Conservation (phyloP, 1,284 basidiomycete species). For the Trichosporon sp. region DNA sequence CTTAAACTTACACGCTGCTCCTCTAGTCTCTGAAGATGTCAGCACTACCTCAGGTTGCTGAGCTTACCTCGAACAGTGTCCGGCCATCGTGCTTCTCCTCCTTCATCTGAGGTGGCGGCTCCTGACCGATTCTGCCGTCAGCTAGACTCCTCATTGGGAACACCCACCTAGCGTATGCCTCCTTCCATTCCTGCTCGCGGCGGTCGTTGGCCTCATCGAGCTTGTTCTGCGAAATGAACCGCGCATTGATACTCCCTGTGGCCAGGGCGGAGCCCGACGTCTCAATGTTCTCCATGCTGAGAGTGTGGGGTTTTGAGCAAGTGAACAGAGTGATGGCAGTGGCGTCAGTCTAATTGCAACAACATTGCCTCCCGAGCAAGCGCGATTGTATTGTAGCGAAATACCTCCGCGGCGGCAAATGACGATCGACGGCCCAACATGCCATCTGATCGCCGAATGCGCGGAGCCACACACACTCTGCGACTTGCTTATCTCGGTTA, state of each 20-base stretch:
- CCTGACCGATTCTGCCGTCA: conserved; percentile 64
- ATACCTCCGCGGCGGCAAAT: neutral
- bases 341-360: neutral
- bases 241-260: conserved; percentile 36
- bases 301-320: neutral
- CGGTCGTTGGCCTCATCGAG: conserved; percentile 69
- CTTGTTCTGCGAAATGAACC: conserved; percentile 63
- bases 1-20: conserved; percentile 63
- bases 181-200: conserved; percentile 83
- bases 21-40: conserved; percentile 35
- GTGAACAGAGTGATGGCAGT: no score
- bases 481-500: neutral
- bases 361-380: neutral
- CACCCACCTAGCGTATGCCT: conserved; percentile 75
- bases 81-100: conserved; percentile 66
- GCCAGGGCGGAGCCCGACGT: conserved; percentile 21
- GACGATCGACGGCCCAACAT: neutral
- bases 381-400: neutral
- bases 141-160: neutral
- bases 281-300: conserved; percentile 17
- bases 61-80: conserved; percentile 77
- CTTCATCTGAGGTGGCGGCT: conserved; percentile 66
- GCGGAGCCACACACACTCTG: neutral
- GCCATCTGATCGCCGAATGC: neutral
- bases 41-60: conserved; percentile 32